phyloP scores from a whole-genome alignment of 164 flowering plant genomes.

The Vitis amurensis region DNA sequence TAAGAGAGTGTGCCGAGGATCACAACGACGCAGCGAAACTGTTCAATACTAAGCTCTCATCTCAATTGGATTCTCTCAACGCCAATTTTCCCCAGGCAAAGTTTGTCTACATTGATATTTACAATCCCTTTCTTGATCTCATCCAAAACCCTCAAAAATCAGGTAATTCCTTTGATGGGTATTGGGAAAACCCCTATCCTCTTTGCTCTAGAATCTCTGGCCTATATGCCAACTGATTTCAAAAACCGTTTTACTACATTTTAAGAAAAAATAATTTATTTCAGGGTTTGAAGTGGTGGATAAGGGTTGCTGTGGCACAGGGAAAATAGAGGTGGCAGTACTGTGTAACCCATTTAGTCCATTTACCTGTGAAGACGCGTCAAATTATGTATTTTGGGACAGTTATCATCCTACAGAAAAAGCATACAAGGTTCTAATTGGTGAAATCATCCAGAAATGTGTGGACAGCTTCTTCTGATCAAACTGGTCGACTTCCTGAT shows the following conservation, averaged over 20 bases:
- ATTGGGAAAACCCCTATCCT: background rate
- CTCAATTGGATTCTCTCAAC: constrained; percentile 14
- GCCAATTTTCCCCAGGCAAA: constrained; percentile 10
- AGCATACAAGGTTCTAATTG: constrained; percentile 8
- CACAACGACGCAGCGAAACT: constrained; percentile 30
- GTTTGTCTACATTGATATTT: constrained; percentile 38
- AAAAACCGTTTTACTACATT: no score
- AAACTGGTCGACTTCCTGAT: no score
- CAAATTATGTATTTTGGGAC: constrained; percentile 33
- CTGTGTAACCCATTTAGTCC: constrained; percentile 22
- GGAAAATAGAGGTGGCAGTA: constrained; percentile 28
- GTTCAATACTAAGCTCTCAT: constrained; percentile 35
- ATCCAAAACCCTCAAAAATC: constrained; percentile 27
- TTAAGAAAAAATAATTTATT: background rate
- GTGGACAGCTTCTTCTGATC: constrained; percentile 5
- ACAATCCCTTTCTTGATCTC: constrained; percentile 33
- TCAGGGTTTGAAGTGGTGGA: constrained; percentile 36
- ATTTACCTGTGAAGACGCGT: constrained; percentile 12
- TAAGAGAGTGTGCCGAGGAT: constrained; percentile 30
- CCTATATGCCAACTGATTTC: no score
- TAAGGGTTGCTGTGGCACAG: constrained; percentile 55
- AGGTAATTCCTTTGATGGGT: constrained; percentile 23
- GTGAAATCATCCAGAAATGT: background rate
- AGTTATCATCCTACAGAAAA: constrained; percentile 34
- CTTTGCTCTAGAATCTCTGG: background rate